phyloP scores from a whole-genome alignment of 179 eudicot species.

The Gypsophila paniculata region DNA sequence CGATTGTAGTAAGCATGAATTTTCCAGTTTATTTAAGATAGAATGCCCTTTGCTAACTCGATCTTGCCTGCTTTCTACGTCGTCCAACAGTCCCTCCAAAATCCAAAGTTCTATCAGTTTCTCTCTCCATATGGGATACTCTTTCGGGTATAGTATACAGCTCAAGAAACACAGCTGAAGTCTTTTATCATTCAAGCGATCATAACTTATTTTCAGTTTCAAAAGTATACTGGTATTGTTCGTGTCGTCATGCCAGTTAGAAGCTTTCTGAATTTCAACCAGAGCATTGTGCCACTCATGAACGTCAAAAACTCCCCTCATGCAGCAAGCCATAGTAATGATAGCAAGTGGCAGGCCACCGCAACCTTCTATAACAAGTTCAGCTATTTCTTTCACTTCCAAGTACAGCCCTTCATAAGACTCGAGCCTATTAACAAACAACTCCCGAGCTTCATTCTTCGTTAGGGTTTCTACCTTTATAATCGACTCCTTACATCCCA shows the following conservation, averaged over 20 bases:
- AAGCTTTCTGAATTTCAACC: slow-evolving; percentile 3
- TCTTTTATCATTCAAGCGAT: slow-evolving; percentile 10
- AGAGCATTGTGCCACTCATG: slow-evolving; percentile 17
- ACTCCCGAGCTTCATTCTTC: slow-evolving; percentile 12
- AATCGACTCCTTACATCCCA: slow-evolving; percentile 4
- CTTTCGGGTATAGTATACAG: slow-evolving; percentile 12
- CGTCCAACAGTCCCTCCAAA: slow-evolving; percentile 14
- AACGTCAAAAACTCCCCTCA: slow-evolving; percentile 14
- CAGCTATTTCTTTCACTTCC: slow-evolving; percentile 3
- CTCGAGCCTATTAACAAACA: background rate
- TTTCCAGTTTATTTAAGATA: slow-evolving; percentile 10
- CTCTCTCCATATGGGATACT: slow-evolving; percentile 2
- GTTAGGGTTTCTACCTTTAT: slow-evolving; percentile 2
- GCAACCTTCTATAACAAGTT: slow-evolving; percentile 7
- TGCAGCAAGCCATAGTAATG: slow-evolving; percentile 10
- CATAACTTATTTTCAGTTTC: slow-evolving; percentile 16
- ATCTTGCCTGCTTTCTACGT: background rate
- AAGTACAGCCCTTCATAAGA: background rate
- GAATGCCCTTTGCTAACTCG: slow-evolving; percentile 12
- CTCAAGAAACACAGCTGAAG: slow-evolving; percentile 10
- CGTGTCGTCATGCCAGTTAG: background rate
- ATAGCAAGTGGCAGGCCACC: slow-evolving; percentile 21
- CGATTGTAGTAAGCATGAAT: slow-evolving; percentile 10
- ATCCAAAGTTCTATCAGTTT: slow-evolving; percentile 9
- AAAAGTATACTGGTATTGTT: slow-evolving; percentile 4